These are phyloP conservation scores for Calocera viscosa DNA, from an alignment of 768 basidiomycete species.

Conservation along the genomic window DNA sequence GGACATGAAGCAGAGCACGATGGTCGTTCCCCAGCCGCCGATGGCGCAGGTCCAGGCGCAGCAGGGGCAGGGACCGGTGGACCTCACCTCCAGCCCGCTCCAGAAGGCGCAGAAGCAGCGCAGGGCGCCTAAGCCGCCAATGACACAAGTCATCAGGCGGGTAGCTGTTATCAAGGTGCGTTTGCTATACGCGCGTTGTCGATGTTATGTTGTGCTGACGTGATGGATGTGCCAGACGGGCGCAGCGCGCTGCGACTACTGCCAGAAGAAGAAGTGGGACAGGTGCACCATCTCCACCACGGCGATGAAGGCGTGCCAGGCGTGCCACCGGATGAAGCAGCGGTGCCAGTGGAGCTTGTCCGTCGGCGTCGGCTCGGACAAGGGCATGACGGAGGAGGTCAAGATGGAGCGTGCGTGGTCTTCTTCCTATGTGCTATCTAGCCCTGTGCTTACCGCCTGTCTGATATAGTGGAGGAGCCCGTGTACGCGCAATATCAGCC, in stretches of 20 bases:
- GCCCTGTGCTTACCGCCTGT: not conserved
- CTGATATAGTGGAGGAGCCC: not conserved
- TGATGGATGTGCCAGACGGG: not conserved
- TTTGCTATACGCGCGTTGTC: not conserved
- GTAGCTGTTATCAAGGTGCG: conserved; percentile 6
- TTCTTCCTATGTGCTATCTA: too few species aligned
- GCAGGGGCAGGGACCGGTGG: not conserved
- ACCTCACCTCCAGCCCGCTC: too few species aligned
- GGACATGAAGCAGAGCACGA: not conserved
- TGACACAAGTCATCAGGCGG: conserved; percentile 1
- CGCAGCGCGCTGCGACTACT: conserved; percentile 5
- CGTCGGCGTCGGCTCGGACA: not conserved
- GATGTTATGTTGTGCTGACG: not conserved
- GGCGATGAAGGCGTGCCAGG: conserved; percentile 8
- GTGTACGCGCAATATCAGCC: conserved; percentile 1
- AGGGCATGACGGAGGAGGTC: conserved; percentile 6
- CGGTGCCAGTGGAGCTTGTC: conserved; percentile 4
- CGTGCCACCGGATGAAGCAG: conserved; percentile 4
- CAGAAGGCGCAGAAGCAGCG: not conserved
- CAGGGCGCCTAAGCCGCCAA: not conserved
- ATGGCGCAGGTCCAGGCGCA: not conserved
- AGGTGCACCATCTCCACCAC: conserved; percentile 6
- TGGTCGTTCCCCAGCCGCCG: not conserved
- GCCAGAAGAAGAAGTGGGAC: conserved; percentile 7
- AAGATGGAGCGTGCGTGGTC: not conserved